Percentiles rank a stretch among this genome's conserved stretches.
Conservation (phyloP, 345 rosid genomes). For the Aquilaria malaccensis region DNA sequence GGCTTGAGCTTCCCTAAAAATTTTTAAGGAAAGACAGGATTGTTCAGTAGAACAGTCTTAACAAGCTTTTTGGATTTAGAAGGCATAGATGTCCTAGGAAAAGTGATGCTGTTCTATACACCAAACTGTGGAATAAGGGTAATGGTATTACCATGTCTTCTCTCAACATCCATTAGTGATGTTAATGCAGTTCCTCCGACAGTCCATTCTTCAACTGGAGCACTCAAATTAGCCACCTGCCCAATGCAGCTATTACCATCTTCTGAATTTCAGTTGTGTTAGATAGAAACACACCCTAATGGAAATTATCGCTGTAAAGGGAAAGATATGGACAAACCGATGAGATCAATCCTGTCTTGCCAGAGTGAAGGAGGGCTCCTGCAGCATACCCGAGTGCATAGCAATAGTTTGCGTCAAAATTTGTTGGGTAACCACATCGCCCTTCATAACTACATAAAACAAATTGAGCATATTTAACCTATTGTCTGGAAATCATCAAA, state of each 20-base stretch:
- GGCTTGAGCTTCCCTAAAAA: slow-evolving; percentile 86
- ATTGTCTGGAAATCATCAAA: neutral
- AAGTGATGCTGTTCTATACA: neutral
- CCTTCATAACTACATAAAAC: slow-evolving; percentile 73
- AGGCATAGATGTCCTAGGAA: neutral
- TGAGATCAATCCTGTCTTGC: slow-evolving; percentile 85
- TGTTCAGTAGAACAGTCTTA: neutral
- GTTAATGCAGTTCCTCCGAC: slow-evolving; percentile 91
- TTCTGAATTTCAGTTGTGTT: no score
- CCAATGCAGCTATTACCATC: neutral
- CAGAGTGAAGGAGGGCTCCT: slow-evolving; percentile 78
- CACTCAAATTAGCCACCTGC: slow-evolving; percentile 87
- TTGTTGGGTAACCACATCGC: slow-evolving; percentile 92
- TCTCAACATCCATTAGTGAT: slow-evolving; percentile 94
- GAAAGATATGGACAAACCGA: slow-evolving; percentile 40
- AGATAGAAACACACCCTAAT: neutral
- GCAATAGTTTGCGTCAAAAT: slow-evolving; percentile 87
- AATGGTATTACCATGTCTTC: slow-evolving; percentile 73
- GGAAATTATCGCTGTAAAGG: neutral
- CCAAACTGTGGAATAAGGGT: no score
- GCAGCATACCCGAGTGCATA: slow-evolving; percentile 90
- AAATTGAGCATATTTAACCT: neutral
- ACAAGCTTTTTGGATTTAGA: neutral
- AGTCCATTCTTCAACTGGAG: slow-evolving; percentile 86
- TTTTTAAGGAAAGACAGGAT: neutral